phyloP scores from a whole-genome alignment of 2,329 filamentous ascomycete genomes.

The Nigrospora oryzae region DNA sequence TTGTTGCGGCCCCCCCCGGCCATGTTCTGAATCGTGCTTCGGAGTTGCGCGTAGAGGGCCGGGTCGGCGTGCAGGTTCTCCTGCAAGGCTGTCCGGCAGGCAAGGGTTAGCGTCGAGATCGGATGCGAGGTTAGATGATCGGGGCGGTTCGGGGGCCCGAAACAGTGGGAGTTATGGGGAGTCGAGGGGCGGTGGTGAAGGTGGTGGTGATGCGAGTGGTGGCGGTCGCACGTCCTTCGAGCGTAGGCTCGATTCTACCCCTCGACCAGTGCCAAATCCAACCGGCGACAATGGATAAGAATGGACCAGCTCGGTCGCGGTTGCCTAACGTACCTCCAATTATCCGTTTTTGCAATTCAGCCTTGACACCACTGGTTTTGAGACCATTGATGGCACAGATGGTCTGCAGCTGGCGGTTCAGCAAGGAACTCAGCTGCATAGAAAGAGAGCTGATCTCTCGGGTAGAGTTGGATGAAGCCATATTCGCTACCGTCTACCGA shows the following conservation, averaged over 20 bases:
- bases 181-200: too few species aligned
- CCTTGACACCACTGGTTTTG: constrained; percentile 76
- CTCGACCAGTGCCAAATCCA: too few species aligned
- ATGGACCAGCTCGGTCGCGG: too few species aligned
- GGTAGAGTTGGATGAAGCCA: constrained; percentile 13
- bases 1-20: constrained; percentile 1
- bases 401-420: constrained; percentile 61
- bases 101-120: background rate
- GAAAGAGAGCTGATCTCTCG: constrained; percentile 36
- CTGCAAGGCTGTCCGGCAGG: constrained; percentile 10
- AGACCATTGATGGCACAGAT: constrained; percentile 71
- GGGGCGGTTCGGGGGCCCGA: too few species aligned
- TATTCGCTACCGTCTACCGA: constrained; percentile 14
- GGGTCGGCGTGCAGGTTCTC: constrained; percentile 11
- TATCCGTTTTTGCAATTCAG: constrained; percentile 70
- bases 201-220: too few species aligned
- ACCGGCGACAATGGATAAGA: too few species aligned
- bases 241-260: too few species aligned
- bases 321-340: constrained; percentile 56
- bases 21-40: constrained; percentile 4
- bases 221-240: too few species aligned
- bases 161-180: too few species aligned
- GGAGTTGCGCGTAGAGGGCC: constrained; percentile 8
- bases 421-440: constrained; percentile 34
- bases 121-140: too few species aligned